Conservation (phyloP, 2,329 filamentous ascomycete genomes). For the Colletotrichum australisinense region DNA sequence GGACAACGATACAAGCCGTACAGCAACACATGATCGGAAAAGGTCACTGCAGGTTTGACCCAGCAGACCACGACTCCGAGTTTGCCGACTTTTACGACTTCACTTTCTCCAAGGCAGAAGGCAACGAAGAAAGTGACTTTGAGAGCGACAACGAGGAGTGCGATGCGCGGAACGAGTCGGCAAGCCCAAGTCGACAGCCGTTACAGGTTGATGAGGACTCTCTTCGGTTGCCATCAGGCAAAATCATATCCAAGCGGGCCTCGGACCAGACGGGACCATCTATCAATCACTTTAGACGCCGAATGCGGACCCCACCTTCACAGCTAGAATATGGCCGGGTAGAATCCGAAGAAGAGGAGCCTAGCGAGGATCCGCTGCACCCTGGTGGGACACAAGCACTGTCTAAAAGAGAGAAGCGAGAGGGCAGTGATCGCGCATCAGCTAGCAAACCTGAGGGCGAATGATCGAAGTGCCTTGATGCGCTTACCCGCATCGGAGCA, state of each 20-base stretch:
- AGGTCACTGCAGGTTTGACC: constrained; percentile 58
- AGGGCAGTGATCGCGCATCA: constrained; percentile 33
- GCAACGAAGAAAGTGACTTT: constrained; percentile 34
- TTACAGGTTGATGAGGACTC: constrained; percentile 40
- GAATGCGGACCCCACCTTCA: background rate
- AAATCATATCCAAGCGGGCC: constrained; percentile 44
- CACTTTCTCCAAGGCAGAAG: background rate
- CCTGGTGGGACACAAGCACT: background rate
- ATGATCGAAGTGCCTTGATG: constrained; percentile 40
- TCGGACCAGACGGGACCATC: background rate
- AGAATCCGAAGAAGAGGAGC: background rate
- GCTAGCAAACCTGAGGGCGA: constrained; percentile 40
- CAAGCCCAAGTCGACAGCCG: constrained; percentile 2
- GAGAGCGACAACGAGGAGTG: constrained; percentile 8
- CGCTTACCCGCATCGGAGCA: constrained; percentile 44
- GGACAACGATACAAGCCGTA: constrained; percentile 54
- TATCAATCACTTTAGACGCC: background rate
- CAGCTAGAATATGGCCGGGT: background rate
- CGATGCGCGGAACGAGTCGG: background rate
- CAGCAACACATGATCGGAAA: constrained; percentile 63
- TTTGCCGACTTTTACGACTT: constrained; percentile 53
- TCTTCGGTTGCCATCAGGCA: constrained; percentile 50
- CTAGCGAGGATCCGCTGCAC: background rate
- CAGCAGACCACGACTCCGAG: constrained; percentile 47
- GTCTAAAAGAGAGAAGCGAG: constrained; percentile 28